Percentiles rank a stretch among this genome's conserved stretches.
Conservation (phyloP, 2,329 filamentous ascomycete genomes). For the Sordariomycetes sp. region DNA sequence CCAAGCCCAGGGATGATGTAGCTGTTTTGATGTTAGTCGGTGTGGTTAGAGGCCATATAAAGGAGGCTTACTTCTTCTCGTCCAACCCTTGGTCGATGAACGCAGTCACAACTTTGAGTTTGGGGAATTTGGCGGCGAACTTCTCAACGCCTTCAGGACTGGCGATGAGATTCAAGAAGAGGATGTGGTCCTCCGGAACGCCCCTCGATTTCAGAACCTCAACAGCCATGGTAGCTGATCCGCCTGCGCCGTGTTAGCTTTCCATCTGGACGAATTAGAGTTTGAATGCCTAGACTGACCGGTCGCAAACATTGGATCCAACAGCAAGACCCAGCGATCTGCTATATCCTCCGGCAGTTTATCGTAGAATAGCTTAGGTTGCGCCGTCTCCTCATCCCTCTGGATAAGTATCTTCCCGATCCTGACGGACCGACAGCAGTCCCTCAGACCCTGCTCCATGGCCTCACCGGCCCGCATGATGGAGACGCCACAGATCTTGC, state of each 20-base stretch:
- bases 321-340: slow-evolving; percentile 81
- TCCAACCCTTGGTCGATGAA: slow-evolving; percentile 96
- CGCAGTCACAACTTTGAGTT: slow-evolving; percentile 83
- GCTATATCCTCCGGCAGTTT: slow-evolving; percentile 93
- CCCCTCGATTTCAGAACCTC: slow-evolving; percentile 84
- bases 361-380: slow-evolving; percentile 93
- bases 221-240: slow-evolving; percentile 94
- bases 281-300: too few species aligned
- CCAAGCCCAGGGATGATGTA: slow-evolving; percentile 92
- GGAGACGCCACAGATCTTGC: slow-evolving; percentile 95
- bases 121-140: slow-evolving; percentile 84
- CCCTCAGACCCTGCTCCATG: slow-evolving; percentile 93
- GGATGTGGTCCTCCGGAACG: slow-evolving; percentile 87
- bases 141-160: slow-evolving; percentile 86
- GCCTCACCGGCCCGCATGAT: slow-evolving; percentile 98
- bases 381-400: slow-evolving; percentile 86
- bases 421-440: slow-evolving; percentile 94
- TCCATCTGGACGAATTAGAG: too few species aligned
- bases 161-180: slow-evolving; percentile 96
- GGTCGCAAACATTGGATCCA: slow-evolving; percentile 99
- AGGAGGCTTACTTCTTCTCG: slow-evolving; percentile 70
- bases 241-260: too few species aligned
- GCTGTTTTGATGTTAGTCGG: slow-evolving; percentile 42
- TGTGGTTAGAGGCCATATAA: not conserved
- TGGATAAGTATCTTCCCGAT: slow-evolving; percentile 99